Base-by-base conservation (phyloP, 2,329 filamentous ascomycete species). In the Leptographium procerum region DNA sequence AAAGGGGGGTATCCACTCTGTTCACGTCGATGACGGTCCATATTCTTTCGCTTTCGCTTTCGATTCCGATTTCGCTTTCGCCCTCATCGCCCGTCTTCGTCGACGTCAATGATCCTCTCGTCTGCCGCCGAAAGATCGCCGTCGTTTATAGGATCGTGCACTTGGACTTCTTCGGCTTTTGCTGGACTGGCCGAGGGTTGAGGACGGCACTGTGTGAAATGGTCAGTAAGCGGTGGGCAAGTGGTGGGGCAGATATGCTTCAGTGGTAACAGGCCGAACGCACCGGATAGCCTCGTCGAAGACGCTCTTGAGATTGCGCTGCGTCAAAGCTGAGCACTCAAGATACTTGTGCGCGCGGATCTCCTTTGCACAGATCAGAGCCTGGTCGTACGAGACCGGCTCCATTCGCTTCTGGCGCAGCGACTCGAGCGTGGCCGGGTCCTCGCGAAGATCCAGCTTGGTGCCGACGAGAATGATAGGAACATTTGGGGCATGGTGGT, bases 231-330 rank as follows among this genome's bases (percentile, higher is more conserved):
- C 10, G 8, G 7, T 10, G 10, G 10, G 7, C 2, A 14, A 29
- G 59, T 47, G 26, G 24, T 14, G 19, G 48, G n/a, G 9, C 56
- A 64, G 61, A 51, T n/a, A 52, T 59, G 10, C 4, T 11, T 63
- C 63, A 26, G 19, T 57, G 43, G 8, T 45, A 22, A 3, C 19
- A 16, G 28, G 13, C n/a, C 4, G 9, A 45, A 75, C 86, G 66
- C 77, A 97, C 94, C 94, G 87, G 70, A 99, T 99, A 36, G 94
- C 94, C 75, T 96, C 92, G 70, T 99, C 94, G 70, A 99, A 99
- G 54, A 99, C 94, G 68, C 90, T 95, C 85, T 99, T 99, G 66
- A 99, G 75, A 73, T 96, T 96, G 69, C 92, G 82, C 78, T 97
- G 94, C 43, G 94, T 99, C 65, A 99, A 78, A 53, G 94, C 94